Evolutionary conservation across 2,329 filamentous ascomycete genomes (phyloP).

Genomic region (Fusarium tuaranense): DNA sequence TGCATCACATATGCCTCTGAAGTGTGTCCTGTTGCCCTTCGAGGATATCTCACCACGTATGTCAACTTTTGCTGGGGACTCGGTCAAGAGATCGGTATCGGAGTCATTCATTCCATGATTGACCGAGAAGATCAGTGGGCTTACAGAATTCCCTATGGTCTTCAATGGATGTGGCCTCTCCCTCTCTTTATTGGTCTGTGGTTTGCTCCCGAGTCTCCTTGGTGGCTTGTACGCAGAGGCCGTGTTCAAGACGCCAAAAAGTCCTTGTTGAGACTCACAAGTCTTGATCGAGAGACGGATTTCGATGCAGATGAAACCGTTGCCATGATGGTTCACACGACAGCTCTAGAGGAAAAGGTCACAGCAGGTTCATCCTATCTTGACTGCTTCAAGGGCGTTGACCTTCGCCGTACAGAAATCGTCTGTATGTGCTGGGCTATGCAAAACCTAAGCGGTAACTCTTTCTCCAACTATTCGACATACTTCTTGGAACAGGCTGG

Average conservation of each 20-base stretch:
- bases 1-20: conserved; percentile 62
- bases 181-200: conserved; percentile 74
- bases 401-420: conserved; percentile 81
- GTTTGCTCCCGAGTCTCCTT: conserved; percentile 77
- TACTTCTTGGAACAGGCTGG: conserved; percentile 73
- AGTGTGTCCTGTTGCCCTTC: conserved; percentile 78
- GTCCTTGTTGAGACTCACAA: conserved; percentile 74
- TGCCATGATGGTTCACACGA: conserved; percentile 93
- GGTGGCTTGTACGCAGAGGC: conserved; percentile 79
- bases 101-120: conserved; percentile 77
- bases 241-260: conserved; percentile 74
- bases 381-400: conserved; percentile 86
- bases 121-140: conserved; percentile 75
- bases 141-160: conserved; percentile 76
- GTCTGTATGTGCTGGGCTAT: conserved; percentile 74
- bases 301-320: conserved; percentile 88
- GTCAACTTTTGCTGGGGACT: conserved; percentile 84
- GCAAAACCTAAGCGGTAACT: conserved; percentile 72
- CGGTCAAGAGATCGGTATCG: conserved; percentile 79
- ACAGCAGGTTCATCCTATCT: conserved; percentile 79
- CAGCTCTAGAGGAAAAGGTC: conserved; percentile 80
- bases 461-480: conserved; percentile 74
- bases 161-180: conserved; percentile 84
- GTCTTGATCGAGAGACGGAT: conserved; percentile 70
- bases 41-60: conserved; percentile 79